Evolutionary conservation across 805 yeast genomes (phyloP).

Genomic region (Candida morakotiae): DNA sequence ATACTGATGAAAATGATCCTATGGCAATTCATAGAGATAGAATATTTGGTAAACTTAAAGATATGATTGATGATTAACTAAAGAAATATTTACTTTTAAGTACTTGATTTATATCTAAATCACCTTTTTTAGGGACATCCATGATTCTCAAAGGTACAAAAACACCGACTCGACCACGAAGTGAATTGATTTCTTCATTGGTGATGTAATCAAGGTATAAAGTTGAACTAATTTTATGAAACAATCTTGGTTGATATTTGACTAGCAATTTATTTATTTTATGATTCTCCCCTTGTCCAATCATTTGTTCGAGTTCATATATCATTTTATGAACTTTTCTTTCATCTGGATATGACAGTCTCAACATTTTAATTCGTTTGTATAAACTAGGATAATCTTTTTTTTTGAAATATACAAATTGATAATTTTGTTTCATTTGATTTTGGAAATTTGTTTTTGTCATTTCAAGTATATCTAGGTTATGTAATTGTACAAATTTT

Average conservation of each 20-base stretch:
- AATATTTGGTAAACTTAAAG: slow-evolving; percentile 55
- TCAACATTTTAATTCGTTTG: slow-evolving; percentile 3
- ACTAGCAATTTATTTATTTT: slow-evolving; percentile 10
- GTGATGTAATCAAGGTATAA: neutral
- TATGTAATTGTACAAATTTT: slow-evolving; percentile 32
- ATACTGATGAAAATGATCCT: slow-evolving; percentile 53
- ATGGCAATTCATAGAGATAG: slow-evolving; percentile 60
- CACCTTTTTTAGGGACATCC: slow-evolving; percentile 27
- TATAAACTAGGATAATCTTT: slow-evolving; percentile 11
- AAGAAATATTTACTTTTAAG: slow-evolving; percentile 33
- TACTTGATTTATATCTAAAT: slow-evolving; percentile 28
- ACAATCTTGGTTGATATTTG: slow-evolving; percentile 19
- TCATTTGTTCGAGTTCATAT: slow-evolving; percentile 3
- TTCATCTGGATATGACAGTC: slow-evolving; percentile 7
- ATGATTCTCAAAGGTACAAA: slow-evolving; percentile 27
- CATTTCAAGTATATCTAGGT: slow-evolving; percentile 19
- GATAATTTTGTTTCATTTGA: slow-evolving; percentile 21
- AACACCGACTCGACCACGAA: slow-evolving; percentile 16
- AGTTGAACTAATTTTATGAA: slow-evolving; percentile 8
- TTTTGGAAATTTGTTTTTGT: slow-evolving; percentile 23
- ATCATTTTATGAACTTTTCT: neutral
- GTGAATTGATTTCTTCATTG: neutral
- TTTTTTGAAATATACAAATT: slow-evolving; percentile 29
- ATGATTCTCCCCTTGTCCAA: slow-evolving; percentile 5
- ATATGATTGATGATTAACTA: slow-evolving; percentile 45